Conservation (phyloP, 1,139 yeast species). For the Suhomyces guaymorum region DNA sequence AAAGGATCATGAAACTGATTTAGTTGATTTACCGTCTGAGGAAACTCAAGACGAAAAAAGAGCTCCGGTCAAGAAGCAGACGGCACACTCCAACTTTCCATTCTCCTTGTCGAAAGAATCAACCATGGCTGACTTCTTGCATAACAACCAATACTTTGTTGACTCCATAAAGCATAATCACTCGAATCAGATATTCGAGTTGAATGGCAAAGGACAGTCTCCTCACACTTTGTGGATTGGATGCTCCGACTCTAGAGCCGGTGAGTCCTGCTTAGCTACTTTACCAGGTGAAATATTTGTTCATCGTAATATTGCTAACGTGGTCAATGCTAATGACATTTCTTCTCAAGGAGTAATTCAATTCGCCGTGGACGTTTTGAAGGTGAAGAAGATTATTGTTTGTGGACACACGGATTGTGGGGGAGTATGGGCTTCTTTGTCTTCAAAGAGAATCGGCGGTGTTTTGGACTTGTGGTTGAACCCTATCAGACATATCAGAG, state of each 20-base stretch:
- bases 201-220: constrained; percentile 80
- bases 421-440: constrained; percentile 86
- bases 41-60: constrained; percentile 4
- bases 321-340: constrained; percentile 70
- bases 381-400: constrained; percentile 79
- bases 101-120: constrained; percentile 61
- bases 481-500: constrained; percentile 70
- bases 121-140: constrained; percentile 60
- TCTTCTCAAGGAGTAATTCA: constrained; percentile 83
- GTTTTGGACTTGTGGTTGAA: constrained; percentile 77
- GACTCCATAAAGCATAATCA: constrained; percentile 57
- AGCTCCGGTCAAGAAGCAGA: constrained; percentile 7
- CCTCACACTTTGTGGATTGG: constrained; percentile 97
- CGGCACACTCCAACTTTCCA: constrained; percentile 36
- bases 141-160: constrained; percentile 70
- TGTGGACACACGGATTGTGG: constrained; percentile 99
- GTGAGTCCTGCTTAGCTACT: constrained; percentile 76
- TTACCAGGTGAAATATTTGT: constrained; percentile 94
- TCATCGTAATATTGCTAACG: constrained; percentile 90
- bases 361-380: constrained; percentile 84
- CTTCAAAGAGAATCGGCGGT: constrained; percentile 69
- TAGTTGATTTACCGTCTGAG: constrained; percentile 17
- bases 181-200: constrained; percentile 62
- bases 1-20: constrained; percentile 43
- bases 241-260: constrained; percentile 91